phyloP scores from a whole-genome alignment of 2,329 filamentous ascomycete species.

The Fusarium marasasianum region DNA sequence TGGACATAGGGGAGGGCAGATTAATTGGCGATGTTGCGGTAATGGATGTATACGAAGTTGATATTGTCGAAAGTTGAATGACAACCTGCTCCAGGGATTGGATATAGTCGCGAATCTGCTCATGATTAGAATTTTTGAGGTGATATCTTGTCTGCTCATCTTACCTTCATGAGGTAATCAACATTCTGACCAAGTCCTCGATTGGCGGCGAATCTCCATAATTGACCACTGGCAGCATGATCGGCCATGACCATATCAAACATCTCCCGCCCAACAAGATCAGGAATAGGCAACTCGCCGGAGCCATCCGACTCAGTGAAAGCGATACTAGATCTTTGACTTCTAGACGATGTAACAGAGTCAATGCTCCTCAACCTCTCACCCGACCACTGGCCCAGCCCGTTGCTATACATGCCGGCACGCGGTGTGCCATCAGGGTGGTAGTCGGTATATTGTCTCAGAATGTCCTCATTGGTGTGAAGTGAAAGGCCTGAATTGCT shows the following conservation, averaged over 20 bases:
- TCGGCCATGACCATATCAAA: conserved; percentile 62
- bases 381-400: conserved; percentile 21
- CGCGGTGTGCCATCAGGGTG: conserved; percentile 51
- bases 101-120: conserved; percentile 56
- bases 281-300: conserved; percentile 47
- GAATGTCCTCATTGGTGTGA: conserved; percentile 55
- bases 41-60: conserved; percentile 56
- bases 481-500: conserved; percentile 59
- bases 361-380: conserved; percentile 43
- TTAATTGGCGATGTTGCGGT: conserved; percentile 54
- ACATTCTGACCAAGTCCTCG: conserved; percentile 59
- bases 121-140: background rate
- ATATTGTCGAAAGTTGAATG: conserved; percentile 51
- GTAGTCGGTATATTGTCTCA: conserved; percentile 59
- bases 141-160: conserved; percentile 7
- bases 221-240: conserved; percentile 55
- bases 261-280: conserved; percentile 61
- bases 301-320: conserved; percentile 42
- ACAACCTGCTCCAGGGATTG: conserved; percentile 56
- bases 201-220: conserved; percentile 60
- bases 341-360: conserved; percentile 38
- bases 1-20: conserved; percentile 53
- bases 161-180: conserved; percentile 60
- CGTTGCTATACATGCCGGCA: conserved; percentile 32
- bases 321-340: conserved; percentile 40